These are phyloP conservation scores for Ogataea trehalophila DNA, from an alignment of 805 yeast species.

Conservation along the genomic window DNA sequence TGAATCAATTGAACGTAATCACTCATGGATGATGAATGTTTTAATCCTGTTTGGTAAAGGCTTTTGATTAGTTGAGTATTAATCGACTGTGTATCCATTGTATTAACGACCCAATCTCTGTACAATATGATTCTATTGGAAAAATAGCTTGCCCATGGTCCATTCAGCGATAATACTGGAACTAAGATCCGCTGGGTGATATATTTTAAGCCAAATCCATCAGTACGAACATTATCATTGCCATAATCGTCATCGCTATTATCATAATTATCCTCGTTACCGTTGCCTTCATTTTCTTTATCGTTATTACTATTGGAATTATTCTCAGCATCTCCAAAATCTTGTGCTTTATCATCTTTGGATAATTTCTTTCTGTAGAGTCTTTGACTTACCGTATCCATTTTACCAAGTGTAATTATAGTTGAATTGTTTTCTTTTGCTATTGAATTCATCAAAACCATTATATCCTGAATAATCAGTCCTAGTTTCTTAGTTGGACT, in stretches of 20 bases:
- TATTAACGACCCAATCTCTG: constrained; percentile 27
- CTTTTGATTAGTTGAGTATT: no score
- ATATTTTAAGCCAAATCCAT: constrained; percentile 1
- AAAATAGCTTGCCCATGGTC: constrained; percentile 23
- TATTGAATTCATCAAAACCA: constrained; percentile 14
- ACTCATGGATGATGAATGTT: constrained; percentile 9
- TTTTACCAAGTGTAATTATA: constrained; percentile 26
- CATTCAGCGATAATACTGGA: constrained; percentile 26
- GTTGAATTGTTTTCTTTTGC: constrained; percentile 9
- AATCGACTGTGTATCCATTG: no score
- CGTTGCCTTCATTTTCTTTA: not conserved
- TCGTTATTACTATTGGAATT: not conserved
- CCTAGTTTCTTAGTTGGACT: constrained; percentile 20
- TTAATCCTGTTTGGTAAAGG: no score
- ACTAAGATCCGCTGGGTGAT: constrained; percentile 29
- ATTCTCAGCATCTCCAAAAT: not conserved
- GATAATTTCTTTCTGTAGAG: constrained; percentile 9
- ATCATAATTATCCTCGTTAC: not conserved
- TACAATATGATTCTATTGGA: constrained; percentile 27
- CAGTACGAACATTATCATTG: constrained; percentile 1
- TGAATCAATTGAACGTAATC: constrained; percentile 21
- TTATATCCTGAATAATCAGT: constrained; percentile 17
- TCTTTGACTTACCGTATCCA: constrained; percentile 24
- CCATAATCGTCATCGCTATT: constrained; percentile 8
- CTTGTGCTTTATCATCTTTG: not conserved